Evolutionary conservation across 2,329 filamentous ascomycete genomes (phyloP), one percentile per base, ranked within the genome.

Genomic region (Xylariaceae sp.): DNA sequence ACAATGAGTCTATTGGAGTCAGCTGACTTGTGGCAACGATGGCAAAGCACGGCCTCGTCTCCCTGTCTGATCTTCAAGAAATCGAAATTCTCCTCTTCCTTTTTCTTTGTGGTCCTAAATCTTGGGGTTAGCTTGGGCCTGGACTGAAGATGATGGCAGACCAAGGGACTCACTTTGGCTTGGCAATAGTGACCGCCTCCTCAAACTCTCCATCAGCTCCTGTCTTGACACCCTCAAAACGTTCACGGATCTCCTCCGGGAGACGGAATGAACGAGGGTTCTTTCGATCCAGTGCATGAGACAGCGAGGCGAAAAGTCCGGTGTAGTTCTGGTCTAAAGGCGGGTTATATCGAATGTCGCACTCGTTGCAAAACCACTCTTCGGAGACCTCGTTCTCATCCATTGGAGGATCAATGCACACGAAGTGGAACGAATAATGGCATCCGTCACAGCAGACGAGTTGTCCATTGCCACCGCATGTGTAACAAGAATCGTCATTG

Each of bases 381-480:
- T 89, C 84, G 11, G 86, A 85, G 53, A 87, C 76, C 54, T 75
- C 69, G 48, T 79, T 76, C 45, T 82, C 79, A 50, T 84, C 79
- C 60, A 90, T 76, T 38, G 90, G 87, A 56, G 93, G 91, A 69
- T 95, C 88, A 60, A 94, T 83, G 69, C 94, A 97, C 54, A 83
- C 80, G 68, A 94, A 90, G 71, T 97, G 94, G 72, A 95, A 97
- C 6, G 92, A 90, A 60, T 90, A 84, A 55, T 87, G 83, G 73
- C 94, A 99, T 57, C 88, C 89, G 73, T 97, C 94, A 71, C 94
- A 99, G 73, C 92, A 97, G 59, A 97, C 80, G 57, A 99, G 81
- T 61, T 90, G 84, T 51, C 93, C 93, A 60, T 84, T 88, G 58
- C 88, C 88, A 64, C 87, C 84, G 73, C 94, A 99, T 42, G 90